These are phyloP conservation scores for Thraustochytrium sp. DNA, from an alignment of 352 stramenopile genomes.

Conservation along the genomic window DNA sequence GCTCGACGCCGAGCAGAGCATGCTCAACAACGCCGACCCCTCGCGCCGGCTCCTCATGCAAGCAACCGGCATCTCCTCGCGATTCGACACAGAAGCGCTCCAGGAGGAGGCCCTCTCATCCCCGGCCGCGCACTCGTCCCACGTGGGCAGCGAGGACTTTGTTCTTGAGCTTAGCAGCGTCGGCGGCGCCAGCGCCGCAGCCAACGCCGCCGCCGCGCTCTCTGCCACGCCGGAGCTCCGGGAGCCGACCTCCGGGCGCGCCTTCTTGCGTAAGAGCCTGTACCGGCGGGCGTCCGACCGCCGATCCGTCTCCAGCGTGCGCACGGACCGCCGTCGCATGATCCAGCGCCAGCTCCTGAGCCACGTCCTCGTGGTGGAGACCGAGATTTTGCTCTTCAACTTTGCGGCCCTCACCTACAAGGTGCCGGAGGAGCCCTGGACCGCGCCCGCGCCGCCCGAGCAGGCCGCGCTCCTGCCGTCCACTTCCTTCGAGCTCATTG, in stretches of 20 bases:
- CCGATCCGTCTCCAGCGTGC: not conserved
- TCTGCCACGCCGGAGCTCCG: too few species aligned
- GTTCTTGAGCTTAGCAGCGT: too few species aligned
- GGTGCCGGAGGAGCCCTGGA: not conserved
- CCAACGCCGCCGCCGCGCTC: too few species aligned
- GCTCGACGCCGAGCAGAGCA: not conserved
- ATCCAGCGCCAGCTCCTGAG: not conserved
- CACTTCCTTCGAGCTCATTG: not conserved
- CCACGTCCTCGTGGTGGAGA: slow-evolving; percentile 24
- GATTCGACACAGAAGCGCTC: too few species aligned
- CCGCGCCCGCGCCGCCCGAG: not conserved
- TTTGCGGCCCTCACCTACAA: not conserved
- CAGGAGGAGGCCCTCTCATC: too few species aligned
- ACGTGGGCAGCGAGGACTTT: too few species aligned
- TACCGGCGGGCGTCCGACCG: not conserved
- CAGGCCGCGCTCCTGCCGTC: not conserved
- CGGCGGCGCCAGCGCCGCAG: too few species aligned
- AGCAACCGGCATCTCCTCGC: not conserved
- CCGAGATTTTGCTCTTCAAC: slow-evolving; percentile 20
- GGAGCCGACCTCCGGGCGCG: too few species aligned
- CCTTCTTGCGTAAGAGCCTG: not conserved
- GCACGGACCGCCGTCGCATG: not conserved
- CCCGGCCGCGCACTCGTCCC: too few species aligned
- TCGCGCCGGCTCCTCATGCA: not conserved
- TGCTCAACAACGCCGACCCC: too few species aligned